These are phyloP conservation scores for Paraphaeosphaeria minitans DNA, from an alignment of 2,329 filamentous ascomycete genomes.

Conservation along the genomic window DNA sequence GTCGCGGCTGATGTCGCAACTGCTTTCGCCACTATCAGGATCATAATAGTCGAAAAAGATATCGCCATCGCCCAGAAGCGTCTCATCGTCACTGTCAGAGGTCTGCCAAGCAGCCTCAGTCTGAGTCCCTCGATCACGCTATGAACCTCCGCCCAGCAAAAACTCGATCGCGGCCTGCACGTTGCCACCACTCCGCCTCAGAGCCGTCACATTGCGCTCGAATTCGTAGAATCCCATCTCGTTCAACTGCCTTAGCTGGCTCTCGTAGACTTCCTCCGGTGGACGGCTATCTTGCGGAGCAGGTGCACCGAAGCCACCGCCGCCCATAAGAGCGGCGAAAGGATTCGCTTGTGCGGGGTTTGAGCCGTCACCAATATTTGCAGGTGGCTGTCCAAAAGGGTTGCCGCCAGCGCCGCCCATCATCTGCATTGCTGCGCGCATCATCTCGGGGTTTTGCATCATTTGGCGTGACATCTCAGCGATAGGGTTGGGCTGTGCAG, in stretches of 20 bases:
- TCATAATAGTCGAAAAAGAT: background rate
- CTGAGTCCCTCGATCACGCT: slow-evolving; percentile 2
- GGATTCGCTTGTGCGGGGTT: slow-evolving; percentile 40
- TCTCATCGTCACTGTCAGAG: slow-evolving; percentile 1
- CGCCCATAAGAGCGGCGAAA: slow-evolving; percentile 51
- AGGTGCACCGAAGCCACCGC: slow-evolving; percentile 49
- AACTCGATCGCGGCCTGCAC: slow-evolving; percentile 91
- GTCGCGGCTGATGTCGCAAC: background rate
- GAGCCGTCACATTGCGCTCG: slow-evolving; percentile 85
- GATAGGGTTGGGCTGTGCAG: slow-evolving; percentile 56
- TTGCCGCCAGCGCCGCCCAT: slow-evolving; percentile 50
- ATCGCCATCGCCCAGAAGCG: background rate
- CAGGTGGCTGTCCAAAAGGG: slow-evolving; percentile 54
- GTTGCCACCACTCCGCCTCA: slow-evolving; percentile 87
- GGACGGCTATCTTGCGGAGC: slow-evolving; percentile 78
- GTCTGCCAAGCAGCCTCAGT: background rate
- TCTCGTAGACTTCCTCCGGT: slow-evolving; percentile 90
- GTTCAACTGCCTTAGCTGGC: slow-evolving; percentile 89
- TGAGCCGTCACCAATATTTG: slow-evolving; percentile 15
- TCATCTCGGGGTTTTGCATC: slow-evolving; percentile 64
- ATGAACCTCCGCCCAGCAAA: slow-evolving; percentile 50
- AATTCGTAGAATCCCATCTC: slow-evolving; percentile 99
- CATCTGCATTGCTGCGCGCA: slow-evolving; percentile 60
- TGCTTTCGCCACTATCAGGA: background rate
- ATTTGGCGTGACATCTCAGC: slow-evolving; percentile 52